Evolutionary conservation across 495 filamentous ascomycete species (phyloP).

Genomic region (Penicilliopsis zonata): DNA sequence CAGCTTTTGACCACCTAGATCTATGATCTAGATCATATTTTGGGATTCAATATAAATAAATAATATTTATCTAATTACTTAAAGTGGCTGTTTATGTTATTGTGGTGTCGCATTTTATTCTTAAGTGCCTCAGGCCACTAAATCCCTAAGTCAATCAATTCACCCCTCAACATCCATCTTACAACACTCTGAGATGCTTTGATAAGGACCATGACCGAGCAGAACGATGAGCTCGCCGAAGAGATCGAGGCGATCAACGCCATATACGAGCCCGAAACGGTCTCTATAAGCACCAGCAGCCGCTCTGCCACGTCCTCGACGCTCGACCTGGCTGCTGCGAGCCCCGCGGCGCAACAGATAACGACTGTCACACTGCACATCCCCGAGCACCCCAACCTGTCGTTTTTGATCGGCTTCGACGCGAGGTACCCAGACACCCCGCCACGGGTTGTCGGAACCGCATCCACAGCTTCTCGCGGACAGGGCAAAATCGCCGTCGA

Average conservation of each 20-base stretch:
- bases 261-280: conserved; percentile 68
- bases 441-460: conserved; percentile 56
- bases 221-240: conserved; percentile 57
- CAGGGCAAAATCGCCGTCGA: conserved; percentile 55
- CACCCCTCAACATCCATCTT: no score
- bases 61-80: no score
- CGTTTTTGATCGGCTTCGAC: conserved; percentile 57
- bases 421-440: conserved; percentile 57
- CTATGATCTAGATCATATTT: no score
- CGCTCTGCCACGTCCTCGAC: conserved; percentile 26
- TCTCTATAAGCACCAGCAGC: conserved; percentile 34
- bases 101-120: no score
- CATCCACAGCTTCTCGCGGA: conserved; percentile 41
- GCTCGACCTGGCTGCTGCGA: conserved; percentile 22
- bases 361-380: conserved; percentile 29
- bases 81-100: no score
- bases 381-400: conserved; percentile 29
- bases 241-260: conserved; percentile 87
- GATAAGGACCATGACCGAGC: no score
- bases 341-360: conserved; percentile 5
- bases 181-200: no score
- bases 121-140: no score
- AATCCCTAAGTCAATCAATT: no score
- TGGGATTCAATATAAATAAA: no score
- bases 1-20: no score